phyloP scores from a whole-genome alignment of 2,329 filamentous ascomycete species.

The Beauveria australis region DNA sequence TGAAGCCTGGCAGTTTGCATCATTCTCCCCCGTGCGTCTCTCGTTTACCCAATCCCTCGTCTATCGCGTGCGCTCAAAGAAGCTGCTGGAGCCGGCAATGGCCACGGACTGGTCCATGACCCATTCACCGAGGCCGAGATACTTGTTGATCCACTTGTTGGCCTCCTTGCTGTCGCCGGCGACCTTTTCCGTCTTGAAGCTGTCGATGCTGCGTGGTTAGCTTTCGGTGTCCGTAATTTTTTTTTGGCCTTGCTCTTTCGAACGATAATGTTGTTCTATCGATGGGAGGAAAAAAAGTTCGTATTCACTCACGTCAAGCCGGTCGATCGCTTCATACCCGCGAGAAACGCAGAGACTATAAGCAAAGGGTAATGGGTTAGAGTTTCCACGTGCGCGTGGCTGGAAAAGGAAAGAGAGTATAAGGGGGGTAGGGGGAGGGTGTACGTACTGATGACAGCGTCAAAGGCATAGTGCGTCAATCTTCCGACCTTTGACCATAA shows the following conservation, averaged over 20 bases:
- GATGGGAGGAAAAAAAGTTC: not conserved
- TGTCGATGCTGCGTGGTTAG: constrained; percentile 34
- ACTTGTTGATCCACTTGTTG: constrained; percentile 84
- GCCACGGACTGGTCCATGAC: constrained; percentile 97
- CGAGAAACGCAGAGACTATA: constrained; percentile 87
- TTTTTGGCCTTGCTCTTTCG: not conserved
- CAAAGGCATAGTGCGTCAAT: constrained; percentile 90
- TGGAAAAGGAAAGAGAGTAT: not conserved
- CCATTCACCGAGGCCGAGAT: constrained; percentile 91
- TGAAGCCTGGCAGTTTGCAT: not conserved
- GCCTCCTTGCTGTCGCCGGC: constrained; percentile 72
- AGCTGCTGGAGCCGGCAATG: constrained; percentile 77
- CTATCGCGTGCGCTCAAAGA: constrained; percentile 84
- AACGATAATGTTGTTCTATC: too few species aligned
- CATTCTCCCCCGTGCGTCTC: not conserved
- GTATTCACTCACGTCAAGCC: constrained; percentile 78
- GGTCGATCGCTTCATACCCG: constrained; percentile 94
- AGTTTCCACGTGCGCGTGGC: not conserved
- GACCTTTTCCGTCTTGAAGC: constrained; percentile 80
- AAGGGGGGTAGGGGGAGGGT: not conserved
- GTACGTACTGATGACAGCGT: constrained; percentile 78
- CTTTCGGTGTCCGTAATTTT: not conserved
- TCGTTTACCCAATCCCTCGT: not conserved
- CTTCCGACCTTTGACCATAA: constrained; percentile 77
- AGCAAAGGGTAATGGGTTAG: not conserved